Conservation (phyloP, 2,329 filamentous ascomycete genomes). For the Chalaropsis thielavioides region DNA sequence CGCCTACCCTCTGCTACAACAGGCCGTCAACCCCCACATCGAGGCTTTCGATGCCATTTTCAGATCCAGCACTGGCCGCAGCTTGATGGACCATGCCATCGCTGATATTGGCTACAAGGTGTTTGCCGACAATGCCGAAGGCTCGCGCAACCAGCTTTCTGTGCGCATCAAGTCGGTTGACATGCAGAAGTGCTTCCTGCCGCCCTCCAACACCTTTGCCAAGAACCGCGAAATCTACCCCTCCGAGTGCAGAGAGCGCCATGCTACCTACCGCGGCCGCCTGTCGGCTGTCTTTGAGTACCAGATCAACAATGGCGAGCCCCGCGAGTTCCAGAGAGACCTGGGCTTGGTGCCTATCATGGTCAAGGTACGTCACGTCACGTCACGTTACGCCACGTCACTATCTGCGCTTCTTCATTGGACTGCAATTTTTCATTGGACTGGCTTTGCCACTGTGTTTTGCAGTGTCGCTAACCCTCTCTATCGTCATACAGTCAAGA, state of each 20-base stretch:
- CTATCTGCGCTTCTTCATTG: not conserved
- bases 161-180: conserved; percentile 69
- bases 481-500: conserved; percentile 48
- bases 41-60: conserved; percentile 93
- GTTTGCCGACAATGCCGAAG: conserved; percentile 58
- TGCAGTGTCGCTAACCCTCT: not conserved
- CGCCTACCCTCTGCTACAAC: conserved; percentile 74
- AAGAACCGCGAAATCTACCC: conserved; percentile 76
- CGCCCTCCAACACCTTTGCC: conserved; percentile 69
- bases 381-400: too few species aligned
- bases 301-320: conserved; percentile 72
- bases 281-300: conserved; percentile 74
- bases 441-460: too few species aligned
- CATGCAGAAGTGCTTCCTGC: conserved; percentile 68
- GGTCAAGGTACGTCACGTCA: conserved; percentile 53
- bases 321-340: conserved; percentile 68
- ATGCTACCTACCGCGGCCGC: conserved; percentile 79
- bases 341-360: conserved; percentile 84
- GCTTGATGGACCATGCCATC: conserved; percentile 54
- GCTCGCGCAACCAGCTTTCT: conserved; percentile 57
- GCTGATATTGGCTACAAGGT: conserved; percentile 81
- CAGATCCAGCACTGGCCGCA: conserved; percentile 17
- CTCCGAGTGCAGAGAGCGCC: conserved; percentile 85
- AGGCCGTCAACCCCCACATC: conserved; percentile 80
- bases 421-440: not conserved